phyloP scores from a whole-genome alignment of 1,284 basidiomycete species.

The Cystobasidiaceae sp. region DNA sequence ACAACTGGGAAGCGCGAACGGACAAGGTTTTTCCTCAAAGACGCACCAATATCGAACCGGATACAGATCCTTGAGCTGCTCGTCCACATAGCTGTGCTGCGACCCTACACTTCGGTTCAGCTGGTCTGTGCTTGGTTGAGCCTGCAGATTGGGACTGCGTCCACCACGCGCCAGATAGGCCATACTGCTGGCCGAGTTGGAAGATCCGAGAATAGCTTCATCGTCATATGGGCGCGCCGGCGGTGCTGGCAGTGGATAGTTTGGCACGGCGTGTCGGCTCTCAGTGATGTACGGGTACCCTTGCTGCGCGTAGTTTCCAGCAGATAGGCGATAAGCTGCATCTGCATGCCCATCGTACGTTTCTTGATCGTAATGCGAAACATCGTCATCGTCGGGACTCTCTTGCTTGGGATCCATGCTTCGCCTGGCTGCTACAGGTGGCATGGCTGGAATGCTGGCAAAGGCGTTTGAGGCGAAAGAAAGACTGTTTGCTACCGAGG shows the following conservation, averaged over 20 bases:
- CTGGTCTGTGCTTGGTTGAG: neutral
- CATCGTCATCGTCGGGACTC: constrained; percentile 26
- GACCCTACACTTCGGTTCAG: constrained; percentile 5
- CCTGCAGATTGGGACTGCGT: neutral
- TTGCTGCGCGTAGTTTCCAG: neutral
- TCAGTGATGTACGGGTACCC: neutral
- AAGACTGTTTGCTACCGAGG: neutral
- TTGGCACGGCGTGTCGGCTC: neutral
- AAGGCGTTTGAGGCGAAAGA: neutral
- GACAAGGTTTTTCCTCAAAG: neutral
- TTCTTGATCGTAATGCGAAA: constrained; percentile 18
- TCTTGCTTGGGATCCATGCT: neutral
- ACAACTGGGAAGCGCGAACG: too few relatives aligned
- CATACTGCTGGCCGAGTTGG: neutral
- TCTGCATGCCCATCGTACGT: constrained; percentile 6
- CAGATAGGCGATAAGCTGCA: neutral
- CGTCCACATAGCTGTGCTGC: constrained; percentile 20
- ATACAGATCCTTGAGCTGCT: constrained; percentile 21
- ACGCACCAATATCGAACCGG: constrained; percentile 5
- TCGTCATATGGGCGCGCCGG: too few relatives aligned
- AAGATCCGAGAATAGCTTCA: neutral
- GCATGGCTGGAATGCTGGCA: neutral
- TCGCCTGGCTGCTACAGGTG: neutral
- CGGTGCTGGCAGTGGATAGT: too few relatives aligned
- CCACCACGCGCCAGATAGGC: constrained; percentile 1